Base-by-base conservation (phyloP, 768 basidiomycete species). In the Podaxis sp. region DNA sequence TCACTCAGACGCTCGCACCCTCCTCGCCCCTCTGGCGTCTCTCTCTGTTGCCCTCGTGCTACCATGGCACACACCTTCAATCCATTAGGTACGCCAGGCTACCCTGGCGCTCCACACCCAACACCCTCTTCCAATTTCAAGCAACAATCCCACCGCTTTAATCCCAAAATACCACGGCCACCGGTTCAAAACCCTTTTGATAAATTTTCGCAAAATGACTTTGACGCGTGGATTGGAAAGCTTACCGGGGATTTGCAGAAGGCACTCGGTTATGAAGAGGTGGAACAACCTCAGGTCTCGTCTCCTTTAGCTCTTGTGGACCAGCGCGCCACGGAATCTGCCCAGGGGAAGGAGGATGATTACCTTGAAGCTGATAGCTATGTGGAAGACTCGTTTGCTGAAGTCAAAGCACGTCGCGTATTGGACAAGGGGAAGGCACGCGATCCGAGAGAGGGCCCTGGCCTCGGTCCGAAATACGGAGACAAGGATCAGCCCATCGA, bases 181-280 rank as follows among this genome's bases (percentile, higher is more conserved):
- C 88, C 89, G 20, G 81, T 89, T 58, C 73, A 83, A 57, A 91
- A 91, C 68, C 89, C 89, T 1, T 91, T 86, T 71, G 88, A 90
- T 72, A 87, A 87, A 71, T 88, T 91, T 71, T 80, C 87, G 1
- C 80, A 85, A 69, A 75, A 78, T 1, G 84, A 90, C 65, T 91
- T 90, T 67, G 88, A 90, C 78, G 77, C 80, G 69, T 91, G 86
- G 85, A 87, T 91, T 67, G 81, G 78, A 66, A 86, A 80, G 68
- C 81, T 91, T 49, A 89, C 86, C 0, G 72, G 78, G 64, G 76
- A 83, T 56, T 74, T 91, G 30, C 80, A 80, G 62, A 78, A 74
- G 54, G 89, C 88, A 24, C 76, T 91, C 8, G 84, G 84, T 0
- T 80, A 82, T 52, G 82, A 77, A n/a, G 73, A 74, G 22, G 73